Evolutionary conservation across 257 asterid species (phyloP).

Genomic region (Verbena officinalis): DNA sequence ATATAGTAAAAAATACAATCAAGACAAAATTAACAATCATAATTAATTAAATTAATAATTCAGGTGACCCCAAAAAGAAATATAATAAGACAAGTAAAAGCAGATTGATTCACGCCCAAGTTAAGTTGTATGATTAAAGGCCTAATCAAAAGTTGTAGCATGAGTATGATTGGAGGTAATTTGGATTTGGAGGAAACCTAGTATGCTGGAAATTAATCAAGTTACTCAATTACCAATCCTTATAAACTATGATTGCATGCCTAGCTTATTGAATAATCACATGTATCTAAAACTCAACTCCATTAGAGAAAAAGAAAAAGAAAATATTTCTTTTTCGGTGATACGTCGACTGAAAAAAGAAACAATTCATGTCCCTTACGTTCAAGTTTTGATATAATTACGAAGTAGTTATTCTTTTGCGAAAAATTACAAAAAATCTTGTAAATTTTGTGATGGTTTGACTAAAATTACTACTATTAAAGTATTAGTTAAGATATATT

Average conservation of each 20-base stretch:
- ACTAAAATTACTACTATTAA: too few species aligned
- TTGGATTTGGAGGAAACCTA: conserved; percentile 21
- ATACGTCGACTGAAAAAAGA: too few species aligned
- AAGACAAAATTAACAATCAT: conserved; percentile 1
- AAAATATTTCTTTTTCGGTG: too few species aligned
- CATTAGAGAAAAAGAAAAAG: too few species aligned
- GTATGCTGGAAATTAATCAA: conserved; percentile 1
- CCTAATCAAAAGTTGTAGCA: conserved; percentile 1
- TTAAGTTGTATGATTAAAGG: not conserved
- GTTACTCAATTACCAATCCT: not conserved
- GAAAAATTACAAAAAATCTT: too few species aligned
- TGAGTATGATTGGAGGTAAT: conserved; percentile 9
- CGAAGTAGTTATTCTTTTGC: too few species aligned
- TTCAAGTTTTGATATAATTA: too few species aligned
- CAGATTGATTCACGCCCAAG: conserved; percentile 15
- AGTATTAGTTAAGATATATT: too few species aligned
- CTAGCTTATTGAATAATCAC: too few species aligned
- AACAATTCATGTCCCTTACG: too few species aligned
- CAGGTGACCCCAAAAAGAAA: not conserved
- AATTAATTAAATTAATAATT: not conserved
- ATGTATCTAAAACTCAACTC: too few species aligned
- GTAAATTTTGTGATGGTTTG: too few species aligned
- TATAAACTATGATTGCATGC: not conserved
- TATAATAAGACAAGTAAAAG: not conserved
- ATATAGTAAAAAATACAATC: conserved; percentile 4